These are phyloP conservation scores for Boletus mariae DNA, from an alignment of 1,284 basidiomycete species.

Conservation along the genomic window DNA sequence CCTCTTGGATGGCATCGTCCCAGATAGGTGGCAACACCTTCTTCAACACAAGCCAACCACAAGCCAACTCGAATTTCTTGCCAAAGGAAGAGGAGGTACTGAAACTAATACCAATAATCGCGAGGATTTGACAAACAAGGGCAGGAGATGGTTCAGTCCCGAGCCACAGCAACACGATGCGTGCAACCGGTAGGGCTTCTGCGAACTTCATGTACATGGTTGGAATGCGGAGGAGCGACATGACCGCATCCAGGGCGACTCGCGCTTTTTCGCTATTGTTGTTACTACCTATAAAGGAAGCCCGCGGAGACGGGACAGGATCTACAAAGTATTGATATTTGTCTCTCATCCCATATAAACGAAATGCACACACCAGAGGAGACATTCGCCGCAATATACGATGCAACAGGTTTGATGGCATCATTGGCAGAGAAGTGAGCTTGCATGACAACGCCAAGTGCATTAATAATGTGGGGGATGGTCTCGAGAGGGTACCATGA, in stretches of 20 bases:
- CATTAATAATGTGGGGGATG: slow-evolving; percentile 55
- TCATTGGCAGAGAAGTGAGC: slow-evolving; percentile 67
- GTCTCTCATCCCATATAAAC: not conserved
- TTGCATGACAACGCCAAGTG: slow-evolving; percentile 54
- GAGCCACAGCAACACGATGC: slow-evolving; percentile 70
- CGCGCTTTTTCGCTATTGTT: slow-evolving; percentile 49
- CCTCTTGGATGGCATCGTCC: slow-evolving; percentile 60
- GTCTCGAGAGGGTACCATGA: slow-evolving; percentile 63
- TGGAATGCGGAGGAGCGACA: slow-evolving; percentile 53
- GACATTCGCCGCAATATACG: slow-evolving; percentile 83
- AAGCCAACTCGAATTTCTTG: slow-evolving; percentile 71
- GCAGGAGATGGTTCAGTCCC: slow-evolving; percentile 61
- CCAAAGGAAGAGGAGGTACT: slow-evolving; percentile 54
- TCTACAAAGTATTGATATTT: slow-evolving; percentile 10
- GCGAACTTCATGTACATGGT: slow-evolving; percentile 60
- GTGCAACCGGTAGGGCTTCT: slow-evolving; percentile 64
- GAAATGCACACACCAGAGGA: slow-evolving; percentile 53
- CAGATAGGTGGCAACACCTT: slow-evolving; percentile 63
- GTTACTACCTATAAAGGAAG: slow-evolving; percentile 29
- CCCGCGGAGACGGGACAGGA: slow-evolving; percentile 21
- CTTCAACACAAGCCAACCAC: slow-evolving; percentile 70
- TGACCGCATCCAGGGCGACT: slow-evolving; percentile 56
- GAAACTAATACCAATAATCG: slow-evolving; percentile 55
- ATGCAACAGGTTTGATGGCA: slow-evolving; percentile 79
- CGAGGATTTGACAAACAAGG: slow-evolving; percentile 58